Evolutionary conservation across 2,329 filamentous ascomycete genomes (phyloP).

Genomic region (Alternaria sp.): DNA sequence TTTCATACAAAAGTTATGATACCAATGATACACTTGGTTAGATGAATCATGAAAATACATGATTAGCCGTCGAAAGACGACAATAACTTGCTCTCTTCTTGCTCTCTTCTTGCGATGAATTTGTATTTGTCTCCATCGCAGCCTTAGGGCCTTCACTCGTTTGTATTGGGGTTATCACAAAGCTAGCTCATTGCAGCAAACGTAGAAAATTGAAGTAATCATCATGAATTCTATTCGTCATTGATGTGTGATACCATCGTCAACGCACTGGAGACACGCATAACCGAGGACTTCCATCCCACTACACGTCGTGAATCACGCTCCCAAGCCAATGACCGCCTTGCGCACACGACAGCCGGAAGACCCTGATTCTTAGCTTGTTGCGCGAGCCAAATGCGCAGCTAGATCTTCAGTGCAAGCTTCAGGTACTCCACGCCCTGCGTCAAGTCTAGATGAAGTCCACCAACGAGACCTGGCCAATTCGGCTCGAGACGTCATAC

Average conservation of each 20-base stretch:
- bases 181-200: background rate
- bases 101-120: background rate
- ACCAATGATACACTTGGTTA: conserved; percentile 28
- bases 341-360: conserved; percentile 4
- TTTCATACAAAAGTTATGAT: conserved; percentile 34
- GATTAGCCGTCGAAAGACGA: background rate
- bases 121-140: background rate
- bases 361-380: conserved; percentile 11
- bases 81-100: background rate
- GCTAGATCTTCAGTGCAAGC: background rate
- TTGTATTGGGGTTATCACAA: background rate
- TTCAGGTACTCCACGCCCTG: conserved; percentile 16
- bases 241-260: background rate
- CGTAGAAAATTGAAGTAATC: background rate
- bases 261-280: background rate
- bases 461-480: conserved; percentile 6
- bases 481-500: conserved; percentile 24
- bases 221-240: background rate
- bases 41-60: conserved; percentile 9
- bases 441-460: conserved; percentile 1
- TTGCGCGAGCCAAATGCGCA: background rate
- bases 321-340: background rate
- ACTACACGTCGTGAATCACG: background rate
- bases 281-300: background rate
- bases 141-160: background rate